Conservation (phyloP, 176 grass and related monocot species). For the Urochloa ruziziensis region DNA sequence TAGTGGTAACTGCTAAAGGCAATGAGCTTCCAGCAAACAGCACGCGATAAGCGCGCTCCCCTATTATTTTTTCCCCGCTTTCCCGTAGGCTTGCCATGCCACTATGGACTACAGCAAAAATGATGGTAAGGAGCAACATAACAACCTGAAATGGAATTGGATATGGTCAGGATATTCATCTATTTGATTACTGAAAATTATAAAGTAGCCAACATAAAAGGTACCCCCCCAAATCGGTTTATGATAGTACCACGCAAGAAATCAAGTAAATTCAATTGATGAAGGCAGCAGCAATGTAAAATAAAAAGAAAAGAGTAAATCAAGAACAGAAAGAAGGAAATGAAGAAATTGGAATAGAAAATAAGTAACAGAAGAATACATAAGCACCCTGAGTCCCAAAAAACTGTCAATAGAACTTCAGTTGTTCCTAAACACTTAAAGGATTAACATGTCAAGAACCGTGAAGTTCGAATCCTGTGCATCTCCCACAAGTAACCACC, state of each 20-base stretch:
- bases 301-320: neutral
- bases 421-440: neutral
- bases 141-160: slow-evolving; percentile 52
- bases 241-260: too few relatives aligned
- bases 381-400: neutral
- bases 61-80: slow-evolving; percentile 78
- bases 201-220: too few relatives aligned
- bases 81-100: slow-evolving; percentile 85
- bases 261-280: neutral
- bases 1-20: slow-evolving; percentile 76
- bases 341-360: too few relatives aligned
- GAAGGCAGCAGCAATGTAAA: neutral
- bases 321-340: neutral
- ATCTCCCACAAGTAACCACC: neutral
- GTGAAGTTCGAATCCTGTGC: neutral
- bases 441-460: neutral
- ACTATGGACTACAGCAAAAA: slow-evolving; percentile 90
- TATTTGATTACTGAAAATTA: neutral
- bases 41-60: slow-evolving; percentile 79
- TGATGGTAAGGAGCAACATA: slow-evolving; percentile 67
- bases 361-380: too few relatives aligned
- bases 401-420: neutral
- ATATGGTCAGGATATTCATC: neutral
- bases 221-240: too few relatives aligned
- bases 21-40: slow-evolving; percentile 90